Evolutionary conservation across 164 flowering plant genomes (phyloP), one percentile per base, ranked within the genome.

Genomic region (Amborella trichopoda): DNA sequence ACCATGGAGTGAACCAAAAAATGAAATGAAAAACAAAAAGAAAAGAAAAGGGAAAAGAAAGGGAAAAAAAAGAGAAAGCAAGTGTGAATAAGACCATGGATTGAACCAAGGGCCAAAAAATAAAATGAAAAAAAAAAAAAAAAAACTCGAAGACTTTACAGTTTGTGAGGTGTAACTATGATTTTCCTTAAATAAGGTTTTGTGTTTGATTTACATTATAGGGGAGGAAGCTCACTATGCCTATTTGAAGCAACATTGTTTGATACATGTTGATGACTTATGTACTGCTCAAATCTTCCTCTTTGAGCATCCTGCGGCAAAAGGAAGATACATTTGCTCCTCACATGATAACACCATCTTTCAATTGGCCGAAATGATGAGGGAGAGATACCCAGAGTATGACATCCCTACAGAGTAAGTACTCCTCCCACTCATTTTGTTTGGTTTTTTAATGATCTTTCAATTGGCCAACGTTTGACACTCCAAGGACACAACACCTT

Each of bases 301-400:
- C 42, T 75, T 46, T n/a, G 83, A 87, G 63, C 45, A 70, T 26
- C 81, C 87, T 1, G 55, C 70, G 23, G 82, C 94, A 0, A 48
- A 78, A 39, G 96, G 96, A 17, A 77, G 94, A 36, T 87, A 78
- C 69, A 77, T 87, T 37, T 81, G 89, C 59, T 75, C 90, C 12
- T 69, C 87, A 1, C 49, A 68, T 23, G 72, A 75, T 18, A 67
- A 71, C 3, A 81, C 76, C 53, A 81, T 87, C 28, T 44, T 65
- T 14, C 69, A 72, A 1, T 24, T 77, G 27, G 78, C 78, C 0
- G 74, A 74, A 38, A 30, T 83, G 72, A 61, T 87, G 4, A 54
- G 53, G 23, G 58, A 74, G 11, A 79, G 71, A 28, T 83, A 73
- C 64, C 96, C 94, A 0, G 78, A 83, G 23, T 87, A 75, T 40